Conservation (phyloP, 2,329 filamentous ascomycete genomes). For the Coniochaeta sp. region DNA sequence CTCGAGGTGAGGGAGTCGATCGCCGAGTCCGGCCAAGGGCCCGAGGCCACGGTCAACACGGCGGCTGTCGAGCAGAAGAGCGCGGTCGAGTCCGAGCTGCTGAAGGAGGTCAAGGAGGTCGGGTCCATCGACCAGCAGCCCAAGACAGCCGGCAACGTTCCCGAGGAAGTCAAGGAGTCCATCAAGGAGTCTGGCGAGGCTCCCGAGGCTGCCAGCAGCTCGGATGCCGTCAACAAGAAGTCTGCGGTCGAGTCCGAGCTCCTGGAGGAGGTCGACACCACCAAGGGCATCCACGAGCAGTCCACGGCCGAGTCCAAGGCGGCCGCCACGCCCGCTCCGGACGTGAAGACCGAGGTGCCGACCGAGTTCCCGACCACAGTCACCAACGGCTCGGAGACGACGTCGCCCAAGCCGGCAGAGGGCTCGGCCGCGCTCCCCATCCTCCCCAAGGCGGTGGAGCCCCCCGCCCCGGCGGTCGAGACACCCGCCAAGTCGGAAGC, state of each 20-base stretch:
- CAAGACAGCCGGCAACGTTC: neutral
- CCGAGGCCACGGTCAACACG: constrained; percentile 65
- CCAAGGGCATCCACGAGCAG: too few species aligned
- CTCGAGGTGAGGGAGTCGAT: constrained; percentile 30
- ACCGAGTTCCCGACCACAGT: neutral
- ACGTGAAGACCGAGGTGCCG: neutral
- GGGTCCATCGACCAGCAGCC: constrained; percentile 1
- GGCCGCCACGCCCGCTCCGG: neutral
- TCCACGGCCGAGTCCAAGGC: too few species aligned
- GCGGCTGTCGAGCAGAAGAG: constrained; percentile 72
- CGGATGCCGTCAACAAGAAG: too few species aligned
- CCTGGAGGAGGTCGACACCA: neutral
- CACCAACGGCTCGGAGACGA: constrained; percentile 12
- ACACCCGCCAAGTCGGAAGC: constrained; percentile 9
- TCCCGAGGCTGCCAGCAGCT: neutral
- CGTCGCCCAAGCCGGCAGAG: constrained; percentile 10
- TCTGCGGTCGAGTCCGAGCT: neutral
- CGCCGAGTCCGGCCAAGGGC: constrained; percentile 47
- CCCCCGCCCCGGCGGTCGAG: constrained; percentile 6
- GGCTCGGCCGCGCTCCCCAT: neutral
- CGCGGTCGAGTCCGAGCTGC: constrained; percentile 64
- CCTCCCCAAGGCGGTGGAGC: constrained; percentile 11
- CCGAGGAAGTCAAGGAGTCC: neutral
- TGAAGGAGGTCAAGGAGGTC: constrained; percentile 39
- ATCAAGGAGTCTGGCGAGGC: neutral